Evolutionary conservation across 176 grass and related monocot species (phyloP), one percentile per base, ranked within the genome.

Genomic region (Oryza brachyantha): DNA sequence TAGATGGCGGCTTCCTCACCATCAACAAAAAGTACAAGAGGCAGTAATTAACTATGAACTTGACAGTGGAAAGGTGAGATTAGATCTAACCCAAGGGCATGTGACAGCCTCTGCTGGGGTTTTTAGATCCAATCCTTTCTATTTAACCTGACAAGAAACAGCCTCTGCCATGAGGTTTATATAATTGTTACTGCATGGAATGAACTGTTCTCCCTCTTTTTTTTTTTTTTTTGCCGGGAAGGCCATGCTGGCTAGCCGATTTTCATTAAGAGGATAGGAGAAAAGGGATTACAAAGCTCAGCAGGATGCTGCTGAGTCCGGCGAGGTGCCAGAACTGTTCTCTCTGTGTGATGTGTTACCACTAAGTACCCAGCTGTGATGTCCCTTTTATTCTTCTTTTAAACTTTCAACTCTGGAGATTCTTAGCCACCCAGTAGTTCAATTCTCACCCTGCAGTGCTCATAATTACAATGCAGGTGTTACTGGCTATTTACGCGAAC

Each of bases 1-100:
- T 57, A 24, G 64, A 81, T 76, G 84, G 71, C 54, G 38, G 64
- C 85, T 81, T 81, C 78, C 52, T 64, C 31, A 37, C 37, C 72
- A 74, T 70, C 69, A 73, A 75, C 66, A 89, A 21, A 52, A 86
- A 83, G 83, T 90, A 90, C 88, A 86, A 68, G 40, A 42, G 63
- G 14, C 68, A 75, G 79, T 57, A 72, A 75, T 70, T 88, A 88
- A 80, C 70, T 70, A 80, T 19, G 21, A 69, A 27, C 10, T n/a
- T 77, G 61, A 70, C 83, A 69, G 84, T 86, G 73, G 74, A 90
- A 90, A 90, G 88, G 74, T 31, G 22, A 79, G 78, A 82, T 85
- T 85, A 90, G 88, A 83, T 90, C 79, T 86, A 86, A 90, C 68
- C 68, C 74, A 43, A 16, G 71, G 48, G 82, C 86, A 84, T 88